Evolutionary conservation across 129 eudicot genomes (phyloP), one percentile per base, ranked within the genome.

Genomic region (Centaurea solstitialis): DNA sequence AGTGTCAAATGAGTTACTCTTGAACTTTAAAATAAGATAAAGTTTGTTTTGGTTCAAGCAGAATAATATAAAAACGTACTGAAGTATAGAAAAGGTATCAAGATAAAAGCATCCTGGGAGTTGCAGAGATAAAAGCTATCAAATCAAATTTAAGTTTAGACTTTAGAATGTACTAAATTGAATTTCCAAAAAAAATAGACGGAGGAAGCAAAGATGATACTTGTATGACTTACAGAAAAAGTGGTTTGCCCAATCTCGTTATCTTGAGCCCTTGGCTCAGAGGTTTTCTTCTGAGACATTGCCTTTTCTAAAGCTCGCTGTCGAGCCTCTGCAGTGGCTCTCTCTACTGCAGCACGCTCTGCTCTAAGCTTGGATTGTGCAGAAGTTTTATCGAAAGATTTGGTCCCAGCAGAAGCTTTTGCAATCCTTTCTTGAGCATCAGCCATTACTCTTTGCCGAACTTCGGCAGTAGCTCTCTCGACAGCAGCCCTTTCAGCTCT

Each of bases 281-380:
- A 75, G 68, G 79, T 81, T 68, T 68, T 75, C 78, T 89, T 91
- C 79, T 83, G 91, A 7, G 97, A 93, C 80, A 86, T 68, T 38
- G 93, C 95, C 86, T 93, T 96, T 78, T 91, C 91, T 75, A 93
- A 90, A 47, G 99, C 99, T 40, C 99, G 97, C 50, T 88, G 90
- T 70, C 98, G 86, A 87, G 98, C 98, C 83, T 96, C 98, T 70
- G 93, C 85, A 28, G 93, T 91, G 10, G 97, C 99, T 83, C 98
- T 86, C 79, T 96, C 99, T 10, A 96, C 99, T 10, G 95, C 97
- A 74, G 99, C 99, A 30, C 98, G 97, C 77, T 93, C 98, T 5
- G 91, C 89, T 82, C 80, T 91, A 75, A 89, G 89, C 85, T 90
- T 96, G 57, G 92, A 94, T 65, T 90, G 89, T 1, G 39, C 75